These are phyloP conservation scores for Phytophthora lateralis DNA, from an alignment of 352 stramenopile genomes.

Conservation along the genomic window DNA sequence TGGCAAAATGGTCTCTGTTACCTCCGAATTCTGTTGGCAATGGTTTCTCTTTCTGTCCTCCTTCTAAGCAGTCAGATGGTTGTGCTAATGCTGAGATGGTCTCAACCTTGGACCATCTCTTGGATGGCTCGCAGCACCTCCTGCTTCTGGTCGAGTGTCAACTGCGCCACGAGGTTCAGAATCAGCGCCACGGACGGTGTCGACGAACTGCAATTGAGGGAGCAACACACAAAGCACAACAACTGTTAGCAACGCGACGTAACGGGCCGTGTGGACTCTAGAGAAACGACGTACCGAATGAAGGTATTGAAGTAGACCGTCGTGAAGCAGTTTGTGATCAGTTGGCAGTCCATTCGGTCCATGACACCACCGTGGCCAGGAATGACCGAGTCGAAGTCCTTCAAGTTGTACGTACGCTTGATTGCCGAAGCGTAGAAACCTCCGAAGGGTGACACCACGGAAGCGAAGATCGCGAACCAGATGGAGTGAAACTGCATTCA, in stretches of 20 bases:
- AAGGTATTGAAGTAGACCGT: conserved; percentile 98
- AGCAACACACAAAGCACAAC: background rate
- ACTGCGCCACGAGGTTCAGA: conserved; percentile 71
- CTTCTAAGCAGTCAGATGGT: conserved; percentile 23
- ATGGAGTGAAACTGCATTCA: conserved; percentile 93
- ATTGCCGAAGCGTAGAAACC: conserved; percentile 99
- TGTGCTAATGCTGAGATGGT: conserved; percentile 7
- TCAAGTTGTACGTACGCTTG: conserved; percentile 98
- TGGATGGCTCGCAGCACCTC: conserved; percentile 74
- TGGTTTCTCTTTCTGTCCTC: conserved; percentile 9
- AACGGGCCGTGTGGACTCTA: background rate
- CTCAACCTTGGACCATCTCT: conserved; percentile 57
- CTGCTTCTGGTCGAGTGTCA: conserved; percentile 70
- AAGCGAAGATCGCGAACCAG: conserved; percentile 96
- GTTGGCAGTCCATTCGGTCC: conserved; percentile 98
- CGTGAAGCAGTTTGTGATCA: conserved; percentile 95
- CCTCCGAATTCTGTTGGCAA: conserved; percentile 1
- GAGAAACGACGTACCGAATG: conserved; percentile 70
- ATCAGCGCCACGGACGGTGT: conserved; percentile 71
- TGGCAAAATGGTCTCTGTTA: conserved; percentile 8
- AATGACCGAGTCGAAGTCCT: conserved; percentile 99
- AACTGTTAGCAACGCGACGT: conserved; percentile 3
- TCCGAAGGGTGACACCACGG: conserved; percentile 98
- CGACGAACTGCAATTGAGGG: conserved; percentile 44
- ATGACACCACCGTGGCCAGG: conserved; percentile 97